These are phyloP conservation scores for Calonectria pseudoreteaudii DNA, from an alignment of 2,329 filamentous ascomycete species.

Conservation along the genomic window DNA sequence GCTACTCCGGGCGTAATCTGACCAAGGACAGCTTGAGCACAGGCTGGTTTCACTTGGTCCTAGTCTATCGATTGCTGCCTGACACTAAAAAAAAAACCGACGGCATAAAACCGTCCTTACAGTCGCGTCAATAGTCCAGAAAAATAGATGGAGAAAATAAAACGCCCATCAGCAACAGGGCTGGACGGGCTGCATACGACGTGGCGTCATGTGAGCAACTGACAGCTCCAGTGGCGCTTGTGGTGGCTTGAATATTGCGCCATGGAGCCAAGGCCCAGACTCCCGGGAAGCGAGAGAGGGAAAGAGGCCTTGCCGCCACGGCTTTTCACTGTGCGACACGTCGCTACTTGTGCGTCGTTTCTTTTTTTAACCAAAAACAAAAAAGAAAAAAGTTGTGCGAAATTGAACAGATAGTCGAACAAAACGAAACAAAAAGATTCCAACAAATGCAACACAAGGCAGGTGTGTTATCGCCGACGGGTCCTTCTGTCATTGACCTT, in stretches of 20 bases:
- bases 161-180: background rate
- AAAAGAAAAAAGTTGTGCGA: background rate
- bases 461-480: background rate
- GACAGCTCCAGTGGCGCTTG: background rate
- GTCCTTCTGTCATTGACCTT: background rate
- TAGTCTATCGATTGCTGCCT: background rate
- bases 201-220: slow-evolving; percentile 8
- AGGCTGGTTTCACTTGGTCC: background rate
- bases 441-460: background rate
- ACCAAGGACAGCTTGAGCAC: background rate
- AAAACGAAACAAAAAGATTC: background rate
- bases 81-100: background rate
- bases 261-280: slow-evolving; percentile 2
- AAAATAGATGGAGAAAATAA: background rate
- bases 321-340: background rate
- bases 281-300: background rate
- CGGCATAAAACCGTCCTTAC: background rate
- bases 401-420: background rate
- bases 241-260: slow-evolving; percentile 5
- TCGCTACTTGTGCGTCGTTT: background rate
- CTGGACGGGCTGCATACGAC: background rate
- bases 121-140: background rate
- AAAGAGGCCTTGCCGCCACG: background rate
- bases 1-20: background rate
- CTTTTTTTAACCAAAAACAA: background rate